Evolutionary conservation across 768 basidiomycete species (phyloP).

Genomic region (Rhodotorula graminis): DNA sequence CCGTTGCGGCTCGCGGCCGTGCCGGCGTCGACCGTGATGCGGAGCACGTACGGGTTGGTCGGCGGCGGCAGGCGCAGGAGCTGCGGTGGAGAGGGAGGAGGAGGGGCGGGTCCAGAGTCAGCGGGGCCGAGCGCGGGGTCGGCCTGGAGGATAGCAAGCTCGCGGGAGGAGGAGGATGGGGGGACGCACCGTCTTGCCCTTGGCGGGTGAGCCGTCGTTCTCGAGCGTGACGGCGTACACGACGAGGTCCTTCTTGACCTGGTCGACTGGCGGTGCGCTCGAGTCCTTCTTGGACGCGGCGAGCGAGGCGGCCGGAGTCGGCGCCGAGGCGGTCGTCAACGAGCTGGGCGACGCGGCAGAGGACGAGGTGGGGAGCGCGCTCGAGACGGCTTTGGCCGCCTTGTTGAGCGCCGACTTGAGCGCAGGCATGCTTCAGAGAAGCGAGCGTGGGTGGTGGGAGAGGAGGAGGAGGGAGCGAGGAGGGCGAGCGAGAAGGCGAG

Average conservation of each 20-base stretch:
- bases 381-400: background rate
- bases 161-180: background rate
- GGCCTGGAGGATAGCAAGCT: background rate
- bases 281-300: background rate
- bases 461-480: background rate
- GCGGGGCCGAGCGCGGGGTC: background rate
- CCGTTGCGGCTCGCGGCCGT: conserved; percentile 86
- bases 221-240: conserved; percentile 85
- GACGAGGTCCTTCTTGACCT: conserved; percentile 48
- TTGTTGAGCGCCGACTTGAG: background rate
- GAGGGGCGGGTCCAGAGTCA: no score
- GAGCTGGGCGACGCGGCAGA: background rate
- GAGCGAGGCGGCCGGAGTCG: background rate
- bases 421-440: background rate
- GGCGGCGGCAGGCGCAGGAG: conserved; percentile 95
- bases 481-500: background rate
- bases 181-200: conserved; percentile 69
- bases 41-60: conserved; percentile 67
- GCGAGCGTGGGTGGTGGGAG: background rate
- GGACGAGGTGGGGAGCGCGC: background rate
- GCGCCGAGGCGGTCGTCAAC: background rate
- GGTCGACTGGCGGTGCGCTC: background rate
- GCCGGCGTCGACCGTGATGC: conserved; percentile 86
- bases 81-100: conserved; percentile 49
- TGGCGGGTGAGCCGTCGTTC: conserved; percentile 82